These are phyloP conservation scores for Gnetum montanum DNA, from an alignment of 75 land plant species.

Conservation along the genomic window DNA sequence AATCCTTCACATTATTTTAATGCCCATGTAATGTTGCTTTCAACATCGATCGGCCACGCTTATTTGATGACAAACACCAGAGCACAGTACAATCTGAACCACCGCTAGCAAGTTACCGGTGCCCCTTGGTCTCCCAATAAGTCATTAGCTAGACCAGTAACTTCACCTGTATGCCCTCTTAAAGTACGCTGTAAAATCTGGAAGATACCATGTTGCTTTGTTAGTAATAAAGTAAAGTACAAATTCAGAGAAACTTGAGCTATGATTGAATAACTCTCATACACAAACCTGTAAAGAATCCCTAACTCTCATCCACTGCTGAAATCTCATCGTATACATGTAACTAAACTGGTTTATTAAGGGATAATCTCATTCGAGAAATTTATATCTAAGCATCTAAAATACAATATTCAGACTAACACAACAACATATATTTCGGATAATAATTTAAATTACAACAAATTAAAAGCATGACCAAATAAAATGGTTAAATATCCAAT, in stretches of 20 bases:
- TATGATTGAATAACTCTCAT: not conserved
- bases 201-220: not conserved
- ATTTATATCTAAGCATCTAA: not conserved
- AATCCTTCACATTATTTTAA: slow-evolving; percentile 30
- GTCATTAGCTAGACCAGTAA: slow-evolving; percentile 40
- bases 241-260: too few relatives aligned
- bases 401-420: not conserved
- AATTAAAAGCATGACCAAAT: not conserved
- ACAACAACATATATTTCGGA: not conserved
- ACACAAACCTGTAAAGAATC: not conserved
- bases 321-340: not conserved
- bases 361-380: not conserved
- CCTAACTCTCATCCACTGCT: slow-evolving; percentile 6
- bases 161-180: slow-evolving; percentile 57
- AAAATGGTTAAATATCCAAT: not conserved
- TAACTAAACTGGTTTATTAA: not conserved
- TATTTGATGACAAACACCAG: slow-evolving; percentile 46
- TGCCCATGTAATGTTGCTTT: slow-evolving; percentile 50
- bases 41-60: slow-evolving; percentile 38
- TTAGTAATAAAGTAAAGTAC: too few relatives aligned
- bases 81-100: slow-evolving; percentile 68
- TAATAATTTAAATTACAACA: not conserved
- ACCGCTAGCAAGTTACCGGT: slow-evolving; percentile 58
- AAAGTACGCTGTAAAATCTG: slow-evolving; percentile 33
- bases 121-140: slow-evolving; percentile 33